Percentiles rank a stretch among this genome's conserved stretches.
These are phyloP conservation scores for Lophium mytilinum DNA, from an alignment of 495 filamentous ascomycete species.

Conservation along the genomic window DNA sequence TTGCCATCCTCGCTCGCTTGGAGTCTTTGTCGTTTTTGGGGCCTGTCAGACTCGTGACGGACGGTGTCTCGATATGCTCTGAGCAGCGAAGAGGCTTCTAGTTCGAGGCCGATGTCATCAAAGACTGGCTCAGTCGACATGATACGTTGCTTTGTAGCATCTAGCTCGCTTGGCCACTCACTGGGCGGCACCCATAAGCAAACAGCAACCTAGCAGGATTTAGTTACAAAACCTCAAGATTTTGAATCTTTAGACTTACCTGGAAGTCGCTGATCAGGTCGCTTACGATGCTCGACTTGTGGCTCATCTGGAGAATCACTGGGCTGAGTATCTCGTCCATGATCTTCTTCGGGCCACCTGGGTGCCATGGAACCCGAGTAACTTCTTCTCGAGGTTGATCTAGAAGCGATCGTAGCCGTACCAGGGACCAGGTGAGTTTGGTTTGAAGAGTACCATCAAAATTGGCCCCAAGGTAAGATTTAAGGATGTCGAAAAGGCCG, in stretches of 20 bases:
- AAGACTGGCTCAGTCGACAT: background rate
- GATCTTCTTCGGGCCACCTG: background rate
- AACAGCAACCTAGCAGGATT: slow-evolving; percentile 17
- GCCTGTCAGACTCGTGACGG: slow-evolving; percentile 6
- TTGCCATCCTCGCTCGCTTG: background rate
- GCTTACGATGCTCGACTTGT: background rate
- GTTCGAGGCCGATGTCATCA: slow-evolving; percentile 3
- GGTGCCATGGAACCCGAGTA: too few relatives aligned
- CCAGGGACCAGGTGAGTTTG: slow-evolving; percentile 6
- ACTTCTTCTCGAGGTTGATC: background rate
- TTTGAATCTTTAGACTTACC: slow-evolving; percentile 2
- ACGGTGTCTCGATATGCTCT: slow-evolving; percentile 2
- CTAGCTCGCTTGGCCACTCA: slow-evolving; percentile 14
- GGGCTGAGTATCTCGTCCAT: slow-evolving; percentile 8
- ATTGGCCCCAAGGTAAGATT: slow-evolving; percentile 1
- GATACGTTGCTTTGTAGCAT: background rate
- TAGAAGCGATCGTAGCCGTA: slow-evolving; percentile 3
- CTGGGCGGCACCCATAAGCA: slow-evolving; percentile 14
- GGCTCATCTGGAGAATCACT: background rate
- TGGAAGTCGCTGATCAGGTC: slow-evolving; percentile 12
- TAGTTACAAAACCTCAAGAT: background rate
- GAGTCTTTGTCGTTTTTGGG: slow-evolving; percentile 11
- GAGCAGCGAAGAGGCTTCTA: slow-evolving; percentile 1
- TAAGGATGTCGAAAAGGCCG: slow-evolving; percentile 11
- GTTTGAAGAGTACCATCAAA: slow-evolving; percentile 7